These are phyloP conservation scores for Opeltia flavorubescens DNA, from an alignment of 495 filamentous ascomycete species.

Conservation along the genomic window DNA sequence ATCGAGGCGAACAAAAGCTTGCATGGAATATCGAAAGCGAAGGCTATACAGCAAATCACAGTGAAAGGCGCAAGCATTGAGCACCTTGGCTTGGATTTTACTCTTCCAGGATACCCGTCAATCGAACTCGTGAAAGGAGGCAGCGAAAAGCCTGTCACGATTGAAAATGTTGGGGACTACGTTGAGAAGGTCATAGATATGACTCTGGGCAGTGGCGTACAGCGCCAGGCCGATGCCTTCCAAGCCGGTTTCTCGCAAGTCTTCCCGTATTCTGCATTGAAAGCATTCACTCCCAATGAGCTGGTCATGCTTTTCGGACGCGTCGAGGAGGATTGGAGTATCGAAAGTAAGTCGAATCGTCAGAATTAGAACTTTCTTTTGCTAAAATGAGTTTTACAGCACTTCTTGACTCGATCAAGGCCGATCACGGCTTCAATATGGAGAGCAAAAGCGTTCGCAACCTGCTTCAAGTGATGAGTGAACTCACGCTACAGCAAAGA, in stretches of 20 bases:
- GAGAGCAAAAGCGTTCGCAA: slow-evolving; percentile 96
- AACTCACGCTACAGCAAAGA: slow-evolving; percentile 56
- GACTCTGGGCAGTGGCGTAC: slow-evolving; percentile 78
- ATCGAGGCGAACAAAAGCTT: slow-evolving; percentile 57
- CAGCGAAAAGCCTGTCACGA: slow-evolving; percentile 57
- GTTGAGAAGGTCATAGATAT: slow-evolving; percentile 82
- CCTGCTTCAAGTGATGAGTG: slow-evolving; percentile 89
- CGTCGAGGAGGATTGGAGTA: slow-evolving; percentile 91
- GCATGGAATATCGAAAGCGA: slow-evolving; percentile 51
- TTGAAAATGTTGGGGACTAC: slow-evolving; percentile 79
- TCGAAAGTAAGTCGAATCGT: slow-evolving; percentile 62
- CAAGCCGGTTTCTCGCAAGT: slow-evolving; percentile 85
- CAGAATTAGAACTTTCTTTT: background rate
- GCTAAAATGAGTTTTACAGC: slow-evolving; percentile 36
- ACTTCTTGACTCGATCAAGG: slow-evolving; percentile 96
- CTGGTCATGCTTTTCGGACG: slow-evolving; percentile 93
- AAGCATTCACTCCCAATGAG: slow-evolving; percentile 91
- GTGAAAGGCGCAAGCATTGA: slow-evolving; percentile 67
- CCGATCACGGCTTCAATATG: slow-evolving; percentile 99
- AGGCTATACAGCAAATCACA: slow-evolving; percentile 49
- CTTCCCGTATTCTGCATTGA: slow-evolving; percentile 84
- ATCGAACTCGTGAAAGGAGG: slow-evolving; percentile 76
- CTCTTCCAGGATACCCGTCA: slow-evolving; percentile 77
- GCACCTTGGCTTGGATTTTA: slow-evolving; percentile 85
- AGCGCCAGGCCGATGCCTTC: slow-evolving; percentile 83